These are phyloP conservation scores for Copromyces sp. DNA, from an alignment of 495 filamentous ascomycete genomes.

Conservation along the genomic window DNA sequence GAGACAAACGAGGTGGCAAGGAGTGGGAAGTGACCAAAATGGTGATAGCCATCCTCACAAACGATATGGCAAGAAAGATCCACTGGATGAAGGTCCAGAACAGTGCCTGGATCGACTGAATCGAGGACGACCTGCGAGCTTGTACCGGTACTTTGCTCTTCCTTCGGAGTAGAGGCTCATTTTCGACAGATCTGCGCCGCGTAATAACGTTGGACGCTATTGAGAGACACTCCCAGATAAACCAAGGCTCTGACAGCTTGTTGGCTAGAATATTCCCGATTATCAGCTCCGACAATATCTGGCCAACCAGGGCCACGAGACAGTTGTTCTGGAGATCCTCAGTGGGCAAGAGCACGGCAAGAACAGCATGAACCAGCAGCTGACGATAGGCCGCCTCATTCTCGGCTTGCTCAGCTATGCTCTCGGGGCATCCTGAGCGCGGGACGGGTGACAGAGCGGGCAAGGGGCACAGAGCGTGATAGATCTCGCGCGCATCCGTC, in stretches of 20 bases:
- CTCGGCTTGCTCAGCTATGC: conserved; percentile 48
- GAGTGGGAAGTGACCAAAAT: conserved; percentile 41
- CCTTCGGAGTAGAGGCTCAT: conserved; percentile 2
- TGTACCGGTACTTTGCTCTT: conserved; percentile 4
- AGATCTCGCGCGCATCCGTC: conserved; percentile 55
- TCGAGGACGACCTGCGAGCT: conserved; percentile 16
- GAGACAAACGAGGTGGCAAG: conserved; percentile 34
- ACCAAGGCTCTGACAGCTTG: conserved; percentile 71
- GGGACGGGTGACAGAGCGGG: conserved; percentile 71
- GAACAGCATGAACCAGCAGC: conserved; percentile 62
- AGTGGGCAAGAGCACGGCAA: conserved; percentile 78
- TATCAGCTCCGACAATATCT: conserved; percentile 79
- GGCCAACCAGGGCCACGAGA: conserved; percentile 67
- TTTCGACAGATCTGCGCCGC: conserved; percentile 7
- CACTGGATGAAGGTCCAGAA: conserved; percentile 67
- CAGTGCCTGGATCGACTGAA: conserved; percentile 32
- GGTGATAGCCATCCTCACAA: conserved; percentile 50
- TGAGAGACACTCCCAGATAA: conserved; percentile 71
- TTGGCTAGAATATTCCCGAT: conserved; percentile 67
- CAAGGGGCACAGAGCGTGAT: conserved; percentile 74
- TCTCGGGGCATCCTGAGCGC: conserved; percentile 37
- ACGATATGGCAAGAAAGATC: conserved; percentile 52
- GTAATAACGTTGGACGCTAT: conserved; percentile 31
- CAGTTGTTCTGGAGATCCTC: conserved; percentile 86
- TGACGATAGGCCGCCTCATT: conserved; percentile 77